These are phyloP conservation scores for Corylus avellana DNA, from an alignment of 306 rosid genomes.

Conservation along the genomic window DNA sequence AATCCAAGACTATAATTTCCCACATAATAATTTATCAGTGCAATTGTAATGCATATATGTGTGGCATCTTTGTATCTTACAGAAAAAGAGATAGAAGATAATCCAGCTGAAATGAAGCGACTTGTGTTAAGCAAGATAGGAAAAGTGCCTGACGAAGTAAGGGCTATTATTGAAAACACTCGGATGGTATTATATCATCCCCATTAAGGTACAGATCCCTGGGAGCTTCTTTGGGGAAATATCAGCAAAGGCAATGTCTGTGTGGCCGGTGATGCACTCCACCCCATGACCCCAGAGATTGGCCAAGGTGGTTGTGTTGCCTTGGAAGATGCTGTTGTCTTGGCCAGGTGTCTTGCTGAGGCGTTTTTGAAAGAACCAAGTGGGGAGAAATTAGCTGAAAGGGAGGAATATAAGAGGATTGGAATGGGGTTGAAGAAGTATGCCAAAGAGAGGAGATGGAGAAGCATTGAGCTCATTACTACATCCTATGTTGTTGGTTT, in stretches of 20 bases:
- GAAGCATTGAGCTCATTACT: slow-evolving; percentile 35
- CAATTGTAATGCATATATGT: neutral
- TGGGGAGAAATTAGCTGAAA: neutral
- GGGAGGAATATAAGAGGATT: slow-evolving; percentile 10
- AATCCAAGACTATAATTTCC: no score
- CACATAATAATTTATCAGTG: no score
- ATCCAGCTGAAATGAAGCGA: slow-evolving; percentile 48
- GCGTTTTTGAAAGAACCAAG: slow-evolving; percentile 5
- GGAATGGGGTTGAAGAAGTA: slow-evolving; percentile 35
- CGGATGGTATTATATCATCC: slow-evolving; percentile 24
- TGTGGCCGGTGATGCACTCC: slow-evolving; percentile 73
- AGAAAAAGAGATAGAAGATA: slow-evolving; percentile 45
- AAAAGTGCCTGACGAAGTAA: slow-evolving; percentile 41
- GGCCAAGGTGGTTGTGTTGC: slow-evolving; percentile 71
- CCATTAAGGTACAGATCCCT: slow-evolving; percentile 58
- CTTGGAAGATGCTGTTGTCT: slow-evolving; percentile 56
- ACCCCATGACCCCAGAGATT: slow-evolving; percentile 67
- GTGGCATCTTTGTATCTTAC: neutral
- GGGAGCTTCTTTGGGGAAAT: slow-evolving; percentile 63
- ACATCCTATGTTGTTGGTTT: slow-evolving; percentile 31
- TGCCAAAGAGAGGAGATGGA: slow-evolving; percentile 43
- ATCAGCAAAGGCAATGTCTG: slow-evolving; percentile 66
- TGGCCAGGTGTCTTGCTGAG: slow-evolving; percentile 32
- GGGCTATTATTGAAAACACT: slow-evolving; percentile 14
- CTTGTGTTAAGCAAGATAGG: slow-evolving; percentile 52